Base-by-base conservation (phyloP, 495 filamentous ascomycete genomes). In the Xylaria intraflava region DNA sequence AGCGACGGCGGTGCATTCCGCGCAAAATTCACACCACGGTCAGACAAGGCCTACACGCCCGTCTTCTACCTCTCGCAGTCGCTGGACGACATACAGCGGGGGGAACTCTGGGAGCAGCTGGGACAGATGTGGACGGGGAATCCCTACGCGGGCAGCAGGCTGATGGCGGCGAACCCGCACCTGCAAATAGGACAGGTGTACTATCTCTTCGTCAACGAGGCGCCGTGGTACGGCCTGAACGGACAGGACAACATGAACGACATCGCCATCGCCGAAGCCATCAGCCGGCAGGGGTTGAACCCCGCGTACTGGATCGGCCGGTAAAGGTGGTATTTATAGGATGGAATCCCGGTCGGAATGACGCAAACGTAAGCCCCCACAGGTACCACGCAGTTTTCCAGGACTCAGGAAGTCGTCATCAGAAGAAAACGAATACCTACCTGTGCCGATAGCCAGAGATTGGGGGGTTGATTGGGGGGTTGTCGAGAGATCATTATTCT, bases 231-330 rank as follows among this genome's bases (percentile, higher is more conserved):
- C 35, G 61, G 58, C 19, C 58, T 64, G 38, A 66, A 66, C 23
- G 58, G 58, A 1, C 61, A 64, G 46, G 64, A 64, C 48, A 46
- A 48, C 49, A 66, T 66, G 61, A 60, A 53, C 16, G 64, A 64
- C 6, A 42, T 51, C n/a, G 58, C 62, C 42, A 58, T 66, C 26
- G 61, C 61, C 5, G 64, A 64, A 52, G 61, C 64, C 0, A 63
- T 64, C 24, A 23, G 48, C 11, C 51, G 58, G 16, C 64, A 66
- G 40, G 61, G 54, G 7, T 33, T 62, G 1, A 55, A 59, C 8
- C 61, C 64, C 11, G 53, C 56, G 10, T 64, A 64, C 27, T 66
- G 64, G 64, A 56, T 64, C 24, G 64, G 64, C 19, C 46, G 64
- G 29, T 66, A 29, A 55, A n/a, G n/a, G n/a, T n/a, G n/a, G n/a